Conservation (phyloP, 2,329 filamentous ascomycete species). For the Microdochium paspali region DNA sequence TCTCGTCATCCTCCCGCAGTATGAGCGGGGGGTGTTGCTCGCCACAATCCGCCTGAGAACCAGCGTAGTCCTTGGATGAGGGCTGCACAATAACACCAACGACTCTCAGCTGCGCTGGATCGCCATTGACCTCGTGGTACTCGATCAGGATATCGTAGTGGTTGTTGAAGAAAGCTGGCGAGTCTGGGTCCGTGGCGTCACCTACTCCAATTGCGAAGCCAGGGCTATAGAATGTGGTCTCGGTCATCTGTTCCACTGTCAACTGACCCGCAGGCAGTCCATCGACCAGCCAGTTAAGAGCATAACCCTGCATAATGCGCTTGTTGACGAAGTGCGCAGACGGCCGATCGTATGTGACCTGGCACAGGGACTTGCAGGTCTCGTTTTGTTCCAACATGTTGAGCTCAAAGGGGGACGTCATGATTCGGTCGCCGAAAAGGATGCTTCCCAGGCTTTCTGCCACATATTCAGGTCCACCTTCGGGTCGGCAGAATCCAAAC, state of each 20-base stretch:
- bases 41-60: conserved; percentile 54
- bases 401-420: conserved; percentile 88
- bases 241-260: conserved; percentile 65
- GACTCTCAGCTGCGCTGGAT: conserved; percentile 66
- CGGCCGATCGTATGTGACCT: conserved; percentile 50
- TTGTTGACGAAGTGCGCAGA: conserved; percentile 73
- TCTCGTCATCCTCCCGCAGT: conserved; percentile 51
- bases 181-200: conserved; percentile 34
- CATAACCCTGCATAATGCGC: conserved; percentile 77
- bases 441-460: conserved; percentile 92
- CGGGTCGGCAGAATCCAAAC: conserved; percentile 82
- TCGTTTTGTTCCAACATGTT: conserved; percentile 82
- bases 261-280: conserved; percentile 84
- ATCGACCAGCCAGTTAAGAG: conserved; percentile 92
- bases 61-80: conserved; percentile 53
- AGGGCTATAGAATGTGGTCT: conserved; percentile 78
- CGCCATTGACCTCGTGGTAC: conserved; percentile 69
- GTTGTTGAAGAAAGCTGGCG: conserved; percentile 67
- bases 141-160: conserved; percentile 93
- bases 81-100: conserved; percentile 89
- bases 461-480: conserved; percentile 66
- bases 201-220: conserved; percentile 71
- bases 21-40: conserved; percentile 46
- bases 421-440: conserved; percentile 92
- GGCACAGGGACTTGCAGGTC: conserved; percentile 75